phyloP scores from a whole-genome alignment of 345 rosid species.

The Chamaenerion angustifolium region DNA sequence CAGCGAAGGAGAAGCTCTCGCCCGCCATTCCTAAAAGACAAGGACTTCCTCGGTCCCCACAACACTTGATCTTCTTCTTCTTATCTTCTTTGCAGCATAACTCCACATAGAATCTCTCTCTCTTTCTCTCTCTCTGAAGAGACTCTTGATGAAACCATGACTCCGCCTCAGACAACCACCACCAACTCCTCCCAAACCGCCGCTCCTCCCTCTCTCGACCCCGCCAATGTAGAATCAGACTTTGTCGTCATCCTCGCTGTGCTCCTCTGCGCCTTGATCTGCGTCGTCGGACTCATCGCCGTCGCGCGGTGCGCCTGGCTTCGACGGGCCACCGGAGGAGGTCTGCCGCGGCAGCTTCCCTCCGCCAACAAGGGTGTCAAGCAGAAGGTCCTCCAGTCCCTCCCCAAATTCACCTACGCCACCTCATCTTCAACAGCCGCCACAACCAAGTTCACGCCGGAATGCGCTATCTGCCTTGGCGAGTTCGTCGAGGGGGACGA shows the following conservation, averaged over 20 bases:
- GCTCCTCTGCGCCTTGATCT: conserved; percentile 63
- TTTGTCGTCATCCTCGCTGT: conserved; percentile 49
- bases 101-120: no score
- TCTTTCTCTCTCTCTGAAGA: no score
- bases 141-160: background rate
- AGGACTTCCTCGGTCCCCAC: no score
- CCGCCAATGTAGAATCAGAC: conserved; percentile 31
- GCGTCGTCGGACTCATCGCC: conserved; percentile 53
- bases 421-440: conserved; percentile 1
- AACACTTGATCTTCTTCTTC: no score
- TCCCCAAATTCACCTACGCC: conserved; percentile 51
- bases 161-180: background rate
- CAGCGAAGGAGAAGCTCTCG: no score
- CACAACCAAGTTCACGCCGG: conserved; percentile 11
- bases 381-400: conserved; percentile 48
- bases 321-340: conserved; percentile 13
- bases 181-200: conserved; percentile 1
- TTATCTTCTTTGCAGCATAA: no score
- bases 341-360: background rate
- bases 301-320: conserved; percentile 51
- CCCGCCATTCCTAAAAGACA: no score
- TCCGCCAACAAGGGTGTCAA: conserved; percentile 43
- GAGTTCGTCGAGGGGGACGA: conserved; percentile 28
- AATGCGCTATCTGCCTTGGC: conserved; percentile 28
- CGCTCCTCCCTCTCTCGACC: conserved; percentile 31